Conservation (phyloP, 2,329 filamentous ascomycete genomes). For the Aspergillus pseudoterreus region DNA sequence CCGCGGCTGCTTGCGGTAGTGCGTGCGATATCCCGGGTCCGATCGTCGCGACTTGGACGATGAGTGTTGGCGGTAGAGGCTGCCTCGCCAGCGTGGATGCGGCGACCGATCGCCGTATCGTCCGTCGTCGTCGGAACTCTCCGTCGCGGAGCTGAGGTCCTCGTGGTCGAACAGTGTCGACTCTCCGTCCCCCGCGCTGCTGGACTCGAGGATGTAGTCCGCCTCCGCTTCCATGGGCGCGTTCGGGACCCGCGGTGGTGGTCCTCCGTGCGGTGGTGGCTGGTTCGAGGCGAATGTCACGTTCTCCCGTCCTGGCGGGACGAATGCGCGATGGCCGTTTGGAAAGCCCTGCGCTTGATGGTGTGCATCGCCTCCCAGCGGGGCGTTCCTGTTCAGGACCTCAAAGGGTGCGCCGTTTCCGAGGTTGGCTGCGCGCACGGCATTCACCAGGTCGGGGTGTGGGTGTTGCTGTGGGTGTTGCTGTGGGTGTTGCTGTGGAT, state of each 20-base stretch:
- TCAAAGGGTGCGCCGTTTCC: neutral
- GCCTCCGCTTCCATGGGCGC: slow-evolving; percentile 7
- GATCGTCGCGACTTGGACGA: slow-evolving; percentile 15
- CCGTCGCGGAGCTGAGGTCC: slow-evolving; percentile 24
- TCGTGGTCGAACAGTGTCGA: slow-evolving; percentile 25
- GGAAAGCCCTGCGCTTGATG: slow-evolving; percentile 1
- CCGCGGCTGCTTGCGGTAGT: slow-evolving; percentile 22
- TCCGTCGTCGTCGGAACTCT: slow-evolving; percentile 22
- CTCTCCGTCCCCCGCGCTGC: slow-evolving; percentile 28
- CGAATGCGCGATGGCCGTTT: neutral
- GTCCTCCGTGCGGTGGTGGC: neutral
- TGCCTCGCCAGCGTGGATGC: slow-evolving; percentile 13
- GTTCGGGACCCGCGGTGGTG: slow-evolving; percentile 2
- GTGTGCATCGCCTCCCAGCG: neutral
- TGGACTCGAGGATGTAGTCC: slow-evolving; percentile 14
- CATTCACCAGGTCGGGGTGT: slow-evolving; percentile 1
- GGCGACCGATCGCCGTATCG: neutral
- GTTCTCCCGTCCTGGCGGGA: neutral
- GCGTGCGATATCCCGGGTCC: slow-evolving; percentile 21
- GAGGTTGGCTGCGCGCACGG: neutral
- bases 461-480: neutral
- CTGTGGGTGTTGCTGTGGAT: neutral
- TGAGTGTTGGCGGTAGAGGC: slow-evolving; percentile 17
- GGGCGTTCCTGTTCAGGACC: neutral
- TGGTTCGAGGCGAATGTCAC: neutral